These are phyloP conservation scores for Colletotrichum cordylinicola DNA, from an alignment of 2,329 filamentous ascomycete species.

Conservation along the genomic window DNA sequence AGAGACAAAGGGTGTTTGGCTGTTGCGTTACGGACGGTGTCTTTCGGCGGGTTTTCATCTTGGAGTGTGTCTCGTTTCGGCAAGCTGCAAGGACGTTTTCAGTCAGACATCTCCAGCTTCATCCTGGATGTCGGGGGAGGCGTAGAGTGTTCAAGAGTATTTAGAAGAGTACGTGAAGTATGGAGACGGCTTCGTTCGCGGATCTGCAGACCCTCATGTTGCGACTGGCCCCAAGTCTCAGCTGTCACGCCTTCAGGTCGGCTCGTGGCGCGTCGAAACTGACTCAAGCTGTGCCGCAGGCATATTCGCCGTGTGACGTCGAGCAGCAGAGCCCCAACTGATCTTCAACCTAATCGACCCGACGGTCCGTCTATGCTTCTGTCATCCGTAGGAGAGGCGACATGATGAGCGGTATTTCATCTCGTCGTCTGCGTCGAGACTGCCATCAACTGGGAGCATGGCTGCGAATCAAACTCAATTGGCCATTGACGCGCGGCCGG, in stretches of 20 bases:
- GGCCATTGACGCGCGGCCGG: neutral
- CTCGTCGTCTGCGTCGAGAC: neutral
- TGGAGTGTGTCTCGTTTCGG: neutral
- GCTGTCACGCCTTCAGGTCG: neutral
- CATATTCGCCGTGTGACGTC: neutral
- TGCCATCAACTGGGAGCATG: neutral
- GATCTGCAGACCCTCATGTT: neutral
- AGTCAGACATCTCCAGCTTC: neutral
- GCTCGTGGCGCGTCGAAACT: neutral
- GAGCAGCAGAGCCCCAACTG: neutral
- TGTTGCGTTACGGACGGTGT: neutral
- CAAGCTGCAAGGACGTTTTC: neutral
- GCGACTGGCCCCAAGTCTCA: neutral
- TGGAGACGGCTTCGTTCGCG: neutral
- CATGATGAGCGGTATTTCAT: neutral
- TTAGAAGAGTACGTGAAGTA: neutral
- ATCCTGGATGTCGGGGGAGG: neutral
- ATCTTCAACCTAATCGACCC: neutral
- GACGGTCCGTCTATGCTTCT: neutral
- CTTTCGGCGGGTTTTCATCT: neutral
- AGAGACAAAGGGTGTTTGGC: neutral
- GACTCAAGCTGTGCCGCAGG: neutral
- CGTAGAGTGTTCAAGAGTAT: neutral
- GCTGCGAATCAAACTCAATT: conserved; percentile 18
- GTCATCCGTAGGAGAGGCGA: neutral